Conservation (phyloP, 192 early-diverging fungal species). For the Backusella macrospora region DNA sequence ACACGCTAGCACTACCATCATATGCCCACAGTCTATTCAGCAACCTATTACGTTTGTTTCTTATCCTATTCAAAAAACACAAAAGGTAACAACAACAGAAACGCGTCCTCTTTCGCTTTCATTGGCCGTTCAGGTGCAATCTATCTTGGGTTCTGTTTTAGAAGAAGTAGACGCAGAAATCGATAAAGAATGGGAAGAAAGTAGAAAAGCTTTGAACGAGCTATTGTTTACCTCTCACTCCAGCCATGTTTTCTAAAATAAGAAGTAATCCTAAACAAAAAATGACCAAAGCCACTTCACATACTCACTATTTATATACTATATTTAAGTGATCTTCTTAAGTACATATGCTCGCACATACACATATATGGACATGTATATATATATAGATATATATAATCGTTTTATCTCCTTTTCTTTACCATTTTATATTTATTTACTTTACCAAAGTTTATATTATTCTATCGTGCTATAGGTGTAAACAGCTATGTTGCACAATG, state of each 20-base stretch:
- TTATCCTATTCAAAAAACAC: neutral
- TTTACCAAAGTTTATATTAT: neutral
- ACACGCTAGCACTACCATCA: slow-evolving; percentile 11
- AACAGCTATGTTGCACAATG: neutral
- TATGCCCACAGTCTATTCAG: neutral
- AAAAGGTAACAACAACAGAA: neutral
- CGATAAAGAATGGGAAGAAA: slow-evolving; percentile 6
- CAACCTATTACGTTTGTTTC: neutral
- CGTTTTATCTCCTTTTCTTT: neutral
- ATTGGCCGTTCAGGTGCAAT: neutral
- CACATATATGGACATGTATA: no score
- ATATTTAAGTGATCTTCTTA: neutral
- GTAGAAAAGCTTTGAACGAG: neutral
- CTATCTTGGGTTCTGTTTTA: neutral
- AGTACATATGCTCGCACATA: no score
- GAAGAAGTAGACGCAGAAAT: slow-evolving; percentile 17
- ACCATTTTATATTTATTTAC: slow-evolving; percentile 5
- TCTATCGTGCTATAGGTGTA: neutral
- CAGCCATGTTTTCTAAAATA: neutral
- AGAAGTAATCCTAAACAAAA: neutral
- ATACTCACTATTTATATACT: neutral
- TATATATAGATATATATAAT: neutral
- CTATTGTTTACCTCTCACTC: neutral
- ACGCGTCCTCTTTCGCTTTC: neutral
- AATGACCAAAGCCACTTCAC: neutral